These are phyloP conservation scores for Aspergillus sp. DNA, from an alignment of 2,329 filamentous ascomycete species.

Conservation along the genomic window DNA sequence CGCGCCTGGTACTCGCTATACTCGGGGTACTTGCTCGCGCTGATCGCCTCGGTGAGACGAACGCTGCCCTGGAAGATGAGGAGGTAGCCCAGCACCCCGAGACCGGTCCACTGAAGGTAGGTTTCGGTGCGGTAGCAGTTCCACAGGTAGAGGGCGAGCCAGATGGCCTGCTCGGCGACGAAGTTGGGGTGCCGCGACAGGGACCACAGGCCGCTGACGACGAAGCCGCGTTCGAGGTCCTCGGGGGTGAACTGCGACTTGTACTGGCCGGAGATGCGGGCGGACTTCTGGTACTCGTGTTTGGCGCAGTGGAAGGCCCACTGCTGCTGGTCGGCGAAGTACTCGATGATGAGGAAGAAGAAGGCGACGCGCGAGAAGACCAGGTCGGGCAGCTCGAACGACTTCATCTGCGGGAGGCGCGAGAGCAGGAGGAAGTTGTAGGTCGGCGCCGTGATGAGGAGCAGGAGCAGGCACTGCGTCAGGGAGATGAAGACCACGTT, in stretches of 20 bases:
- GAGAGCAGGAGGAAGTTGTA: constrained; percentile 78
- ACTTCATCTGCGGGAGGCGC: constrained; percentile 55
- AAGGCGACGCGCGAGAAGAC: constrained; percentile 56
- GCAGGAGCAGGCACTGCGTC: constrained; percentile 77
- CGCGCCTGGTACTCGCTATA: constrained; percentile 80
- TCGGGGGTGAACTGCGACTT: constrained; percentile 57
- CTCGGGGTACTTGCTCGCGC: constrained; percentile 77
- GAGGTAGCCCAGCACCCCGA: constrained; percentile 68
- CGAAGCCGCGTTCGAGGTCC: constrained; percentile 87
- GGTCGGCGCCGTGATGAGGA: constrained; percentile 72
- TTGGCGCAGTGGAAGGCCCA: constrained; percentile 89
- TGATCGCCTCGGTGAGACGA: constrained; percentile 80
- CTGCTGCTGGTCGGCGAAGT: constrained; percentile 86
- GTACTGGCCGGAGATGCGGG: constrained; percentile 61
- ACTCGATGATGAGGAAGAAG: constrained; percentile 63
- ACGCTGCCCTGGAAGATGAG: constrained; percentile 87
- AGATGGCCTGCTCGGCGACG: constrained; percentile 84
- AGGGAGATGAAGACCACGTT: constrained; percentile 89
- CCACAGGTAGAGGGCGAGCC: constrained; percentile 88
- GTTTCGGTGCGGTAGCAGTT: constrained; percentile 69
- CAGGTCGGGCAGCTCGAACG: constrained; percentile 59
- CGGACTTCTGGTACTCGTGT: constrained; percentile 67
- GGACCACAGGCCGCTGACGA: constrained; percentile 78
- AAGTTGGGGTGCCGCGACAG: constrained; percentile 95
- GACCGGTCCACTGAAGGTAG: constrained; percentile 73